Evolutionary conservation across 2,329 filamentous ascomycete genomes (phyloP).

Genomic region (Colletotrichum zoysiae): DNA sequence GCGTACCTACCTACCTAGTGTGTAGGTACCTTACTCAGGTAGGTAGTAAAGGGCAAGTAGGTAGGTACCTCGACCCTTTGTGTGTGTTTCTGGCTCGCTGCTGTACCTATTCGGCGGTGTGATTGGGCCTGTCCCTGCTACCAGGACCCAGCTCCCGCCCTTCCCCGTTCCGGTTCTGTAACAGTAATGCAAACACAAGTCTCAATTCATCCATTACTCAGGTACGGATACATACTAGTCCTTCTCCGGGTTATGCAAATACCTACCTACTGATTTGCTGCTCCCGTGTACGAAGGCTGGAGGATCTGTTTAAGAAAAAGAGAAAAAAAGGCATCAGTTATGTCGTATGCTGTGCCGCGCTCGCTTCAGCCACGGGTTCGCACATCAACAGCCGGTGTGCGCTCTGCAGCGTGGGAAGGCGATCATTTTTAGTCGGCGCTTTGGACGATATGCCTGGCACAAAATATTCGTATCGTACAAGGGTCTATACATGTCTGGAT

Average conservation of each 20-base stretch:
- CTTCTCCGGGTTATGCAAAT: slow-evolving; percentile 25
- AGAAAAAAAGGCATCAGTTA: neutral
- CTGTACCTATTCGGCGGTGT: slow-evolving; percentile 32
- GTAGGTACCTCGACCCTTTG: slow-evolving; percentile 17
- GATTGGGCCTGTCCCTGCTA: slow-evolving; percentile 27
- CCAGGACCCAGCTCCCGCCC: slow-evolving; percentile 37
- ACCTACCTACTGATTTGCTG: neutral
- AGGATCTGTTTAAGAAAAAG: neutral
- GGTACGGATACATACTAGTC: neutral
- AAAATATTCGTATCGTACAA: slow-evolving; percentile 39
- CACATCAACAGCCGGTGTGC: neutral
- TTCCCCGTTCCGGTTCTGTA: slow-evolving; percentile 39
- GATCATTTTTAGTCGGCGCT: slow-evolving; percentile 4
- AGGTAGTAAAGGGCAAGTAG: neutral
- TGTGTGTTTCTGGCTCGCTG: slow-evolving; percentile 10
- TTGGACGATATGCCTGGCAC: slow-evolving; percentile 14
- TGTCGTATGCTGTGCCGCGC: neutral
- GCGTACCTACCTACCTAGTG: no score
- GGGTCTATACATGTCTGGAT: slow-evolving; percentile 41
- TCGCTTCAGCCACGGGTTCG: neutral
- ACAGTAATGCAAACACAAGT: slow-evolving; percentile 37
- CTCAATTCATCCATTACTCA: slow-evolving; percentile 17
- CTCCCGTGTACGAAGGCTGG: neutral
- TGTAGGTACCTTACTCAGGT: no score
- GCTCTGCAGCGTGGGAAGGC: neutral